Evolutionary conservation across 139 green algal species (phyloP).

Genomic region (Chlorella sp.): DNA sequence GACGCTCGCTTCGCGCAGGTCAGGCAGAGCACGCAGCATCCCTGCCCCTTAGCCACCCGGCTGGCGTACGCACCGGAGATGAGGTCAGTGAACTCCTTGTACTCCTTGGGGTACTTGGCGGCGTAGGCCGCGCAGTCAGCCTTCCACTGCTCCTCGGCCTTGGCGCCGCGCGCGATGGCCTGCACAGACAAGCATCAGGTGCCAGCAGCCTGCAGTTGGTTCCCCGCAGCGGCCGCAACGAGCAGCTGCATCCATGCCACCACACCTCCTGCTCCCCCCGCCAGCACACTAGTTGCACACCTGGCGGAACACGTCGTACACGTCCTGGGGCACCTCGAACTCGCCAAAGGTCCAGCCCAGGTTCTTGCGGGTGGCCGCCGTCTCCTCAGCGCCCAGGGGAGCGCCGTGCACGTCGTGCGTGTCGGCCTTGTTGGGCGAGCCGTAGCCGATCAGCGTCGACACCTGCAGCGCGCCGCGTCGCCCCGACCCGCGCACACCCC

Average conservation of each 20-base stretch:
- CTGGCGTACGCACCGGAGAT: background rate
- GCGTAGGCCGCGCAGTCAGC: conserved; percentile 48
- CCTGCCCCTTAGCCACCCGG: no score
- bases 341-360: conserved; percentile 88
- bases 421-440: conserved; percentile 98
- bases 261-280: no score
- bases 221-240: no score
- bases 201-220: no score
- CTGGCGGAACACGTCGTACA: conserved; percentile 51
- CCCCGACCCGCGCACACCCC: background rate
- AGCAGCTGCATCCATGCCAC: no score
- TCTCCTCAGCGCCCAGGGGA: conserved; percentile 92
- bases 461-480: no score
- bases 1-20: no score
- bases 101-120: conserved; percentile 76
- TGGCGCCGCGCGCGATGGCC: conserved; percentile 34
- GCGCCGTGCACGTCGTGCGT: conserved; percentile 95
- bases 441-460: conserved; percentile 97
- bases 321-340: conserved; percentile 90
- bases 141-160: conserved; percentile 75
- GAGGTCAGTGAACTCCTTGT: conserved; percentile 64
- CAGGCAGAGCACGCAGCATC: no score
- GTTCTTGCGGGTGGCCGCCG: conserved; percentile 85
- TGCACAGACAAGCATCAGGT: no score
- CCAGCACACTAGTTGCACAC: conserved; percentile 3